These are phyloP conservation scores for Penicillium sp. DNA, from an alignment of 2,329 filamentous ascomycete genomes.

Conservation along the genomic window DNA sequence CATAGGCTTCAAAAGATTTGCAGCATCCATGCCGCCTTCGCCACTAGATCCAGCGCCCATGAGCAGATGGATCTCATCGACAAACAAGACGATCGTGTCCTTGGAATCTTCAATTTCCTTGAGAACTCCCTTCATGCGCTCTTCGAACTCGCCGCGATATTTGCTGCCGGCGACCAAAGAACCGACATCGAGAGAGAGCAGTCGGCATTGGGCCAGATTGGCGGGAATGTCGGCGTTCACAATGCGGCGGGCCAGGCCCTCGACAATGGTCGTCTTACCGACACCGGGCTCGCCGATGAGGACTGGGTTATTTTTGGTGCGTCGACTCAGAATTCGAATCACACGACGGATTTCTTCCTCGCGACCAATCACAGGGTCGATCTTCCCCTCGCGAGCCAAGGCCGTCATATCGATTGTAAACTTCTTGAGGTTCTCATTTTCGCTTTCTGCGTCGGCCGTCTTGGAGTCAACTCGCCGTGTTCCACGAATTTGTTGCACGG, in stretches of 20 bases:
- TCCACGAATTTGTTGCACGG: slow-evolving; percentile 85
- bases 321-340: slow-evolving; percentile 80
- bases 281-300: slow-evolving; percentile 97
- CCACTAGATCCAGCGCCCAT: slow-evolving; percentile 95
- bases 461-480: slow-evolving; percentile 93
- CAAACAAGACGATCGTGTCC: slow-evolving; percentile 95
- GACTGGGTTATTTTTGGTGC: slow-evolving; percentile 98
- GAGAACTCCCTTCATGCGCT: slow-evolving; percentile 97
- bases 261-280: slow-evolving; percentile 95
- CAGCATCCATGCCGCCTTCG: slow-evolving; percentile 97
- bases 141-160: slow-evolving; percentile 96
- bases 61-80: slow-evolving; percentile 96
- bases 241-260: slow-evolving; percentile 90
- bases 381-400: slow-evolving; percentile 93
- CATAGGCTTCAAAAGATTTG: slow-evolving; percentile 97
- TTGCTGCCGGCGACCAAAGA: slow-evolving; percentile 95
- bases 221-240: slow-evolving; percentile 95
- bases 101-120: slow-evolving; percentile 94
- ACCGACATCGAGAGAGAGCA: slow-evolving; percentile 92
- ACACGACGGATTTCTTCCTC: slow-evolving; percentile 94
- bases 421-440: slow-evolving; percentile 93
- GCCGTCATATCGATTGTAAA: slow-evolving; percentile 99
- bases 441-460: slow-evolving; percentile 83
- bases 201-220: slow-evolving; percentile 85
- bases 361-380: slow-evolving; percentile 92